These are phyloP conservation scores for Parmelia sp. DNA, from an alignment of 495 filamentous ascomycete species.

Conservation along the genomic window DNA sequence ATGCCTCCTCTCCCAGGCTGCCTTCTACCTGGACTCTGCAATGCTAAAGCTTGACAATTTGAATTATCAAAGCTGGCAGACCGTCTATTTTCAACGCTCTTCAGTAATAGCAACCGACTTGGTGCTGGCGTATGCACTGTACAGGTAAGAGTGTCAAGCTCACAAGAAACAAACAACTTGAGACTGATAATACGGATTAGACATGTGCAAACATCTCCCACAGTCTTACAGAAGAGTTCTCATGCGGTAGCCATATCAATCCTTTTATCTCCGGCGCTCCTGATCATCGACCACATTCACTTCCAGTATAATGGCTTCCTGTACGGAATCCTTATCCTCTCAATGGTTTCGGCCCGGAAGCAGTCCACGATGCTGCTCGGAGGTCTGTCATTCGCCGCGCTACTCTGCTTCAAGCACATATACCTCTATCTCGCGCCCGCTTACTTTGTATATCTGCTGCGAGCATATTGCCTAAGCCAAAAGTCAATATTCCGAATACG, in stretches of 20 bases:
- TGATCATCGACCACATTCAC: conserved; percentile 98
- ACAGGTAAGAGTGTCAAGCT: conserved; percentile 47
- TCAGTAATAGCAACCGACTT: conserved; percentile 87
- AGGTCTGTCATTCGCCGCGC: conserved; percentile 71
- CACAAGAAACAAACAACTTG: background rate
- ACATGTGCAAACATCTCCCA: conserved; percentile 61
- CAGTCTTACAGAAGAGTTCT: conserved; percentile 62
- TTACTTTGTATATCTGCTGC: conserved; percentile 87
- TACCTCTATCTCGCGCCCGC: conserved; percentile 95
- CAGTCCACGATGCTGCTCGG: conserved; percentile 69
- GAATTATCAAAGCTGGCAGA: conserved; percentile 81
- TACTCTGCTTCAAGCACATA: conserved; percentile 95
- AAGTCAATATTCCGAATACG: conserved; percentile 69
- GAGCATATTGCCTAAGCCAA: conserved; percentile 80
- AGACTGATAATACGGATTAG: conserved; percentile 36
- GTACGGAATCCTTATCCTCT: conserved; percentile 82
- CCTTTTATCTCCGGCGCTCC: conserved; percentile 80
- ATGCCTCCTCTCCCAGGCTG: conserved; percentile 81
- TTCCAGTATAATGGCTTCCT: conserved; percentile 99
- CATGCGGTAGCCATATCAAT: conserved; percentile 86
- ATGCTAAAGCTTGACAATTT: conserved; percentile 81
- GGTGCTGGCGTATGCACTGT: conserved; percentile 75
- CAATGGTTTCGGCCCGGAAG: conserved; percentile 72
- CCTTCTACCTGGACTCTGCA: conserved; percentile 64
- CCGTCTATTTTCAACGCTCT: conserved; percentile 82